Percentiles rank a stretch among this genome's conserved stretches.
Conservation (phyloP, 2,329 filamentous ascomycete species). For the Paraphoma sp. region DNA sequence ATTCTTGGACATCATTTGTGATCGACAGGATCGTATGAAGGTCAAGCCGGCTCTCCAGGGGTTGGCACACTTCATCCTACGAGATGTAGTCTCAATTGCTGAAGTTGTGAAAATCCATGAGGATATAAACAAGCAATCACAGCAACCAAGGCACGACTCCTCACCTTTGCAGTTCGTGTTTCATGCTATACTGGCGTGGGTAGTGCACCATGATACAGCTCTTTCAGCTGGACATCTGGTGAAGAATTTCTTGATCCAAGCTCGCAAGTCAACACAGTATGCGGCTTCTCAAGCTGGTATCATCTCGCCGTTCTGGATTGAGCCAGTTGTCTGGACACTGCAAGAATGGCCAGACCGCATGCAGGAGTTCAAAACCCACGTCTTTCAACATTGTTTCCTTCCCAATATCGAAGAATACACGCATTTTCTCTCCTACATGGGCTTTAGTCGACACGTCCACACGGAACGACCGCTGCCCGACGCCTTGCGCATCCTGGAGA, state of each 20-base stretch:
- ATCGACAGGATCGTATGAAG: constrained; percentile 66
- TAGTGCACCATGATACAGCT: constrained; percentile 49
- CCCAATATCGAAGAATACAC: constrained; percentile 49
- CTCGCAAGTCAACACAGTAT: constrained; percentile 28
- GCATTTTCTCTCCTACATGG: constrained; percentile 48
- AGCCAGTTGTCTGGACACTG: constrained; percentile 44
- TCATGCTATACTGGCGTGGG: constrained; percentile 42
- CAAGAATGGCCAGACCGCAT: constrained; percentile 44
- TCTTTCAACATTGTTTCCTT: constrained; percentile 57
- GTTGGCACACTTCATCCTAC: constrained; percentile 70
- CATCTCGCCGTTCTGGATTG: constrained; percentile 45
- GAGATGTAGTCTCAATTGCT: constrained; percentile 58
- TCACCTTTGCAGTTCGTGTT: constrained; percentile 28
- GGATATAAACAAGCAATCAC: constrained; percentile 11
- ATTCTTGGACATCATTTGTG: constrained; percentile 65
- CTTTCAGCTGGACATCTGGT: constrained; percentile 48
- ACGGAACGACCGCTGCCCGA: constrained; percentile 22
- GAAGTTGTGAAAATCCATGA: constrained; percentile 50
- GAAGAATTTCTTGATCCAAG: constrained; percentile 40
- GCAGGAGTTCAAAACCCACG: constrained; percentile 52
- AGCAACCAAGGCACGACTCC: not conserved
- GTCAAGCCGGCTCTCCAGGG: constrained; percentile 74
- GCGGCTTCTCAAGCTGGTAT: not conserved
- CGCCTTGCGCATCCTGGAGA: constrained; percentile 12
- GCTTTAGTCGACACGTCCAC: constrained; percentile 38